Base-by-base conservation (phyloP, 148 eudicot genomes). In the Cornus florida region DNA sequence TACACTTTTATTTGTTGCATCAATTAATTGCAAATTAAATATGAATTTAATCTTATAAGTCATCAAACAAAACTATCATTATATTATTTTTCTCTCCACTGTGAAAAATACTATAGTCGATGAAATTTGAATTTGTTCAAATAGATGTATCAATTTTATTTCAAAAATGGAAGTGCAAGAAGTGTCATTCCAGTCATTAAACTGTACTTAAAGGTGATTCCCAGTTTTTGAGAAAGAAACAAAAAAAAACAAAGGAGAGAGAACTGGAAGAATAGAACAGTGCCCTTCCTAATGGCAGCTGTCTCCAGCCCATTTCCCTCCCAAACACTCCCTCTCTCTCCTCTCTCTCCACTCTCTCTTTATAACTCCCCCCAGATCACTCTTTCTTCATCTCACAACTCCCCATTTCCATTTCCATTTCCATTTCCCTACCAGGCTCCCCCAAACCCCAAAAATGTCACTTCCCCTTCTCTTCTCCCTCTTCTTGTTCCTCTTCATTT, bases 211-310 rank as follows among this genome's bases (percentile, higher is more conserved):
- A 74, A 74, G 62, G 67, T 57, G 14, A 80, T 80, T 80, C 82
- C 77, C 73, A 56, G 50, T 67, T 69, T 39, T 56, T 67, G 74
- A 74, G 69, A 67, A 69, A 28, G 74, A 68, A 68, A 80, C 73
- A 79, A 66, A 35, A 35, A 4, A n/a, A n/a, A n/a, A n/a, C n/a
- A n/a, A n/a, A 35, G 38, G 38, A 35, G 38, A 35, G 38, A 35
- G 38, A 35, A 35, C 38, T 2, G 50, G 11, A 10, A 56, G 46
- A 43, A 32, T 8, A 10, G 24, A 53, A 66, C 5, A 28, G 75
- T n/a, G 64, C 10, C 74, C 35, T 39, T 17, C 10, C 41, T 60
- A 72, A 11, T 79, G 75, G 75, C 75, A 80, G 82, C 82, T 80
- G 82, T 80, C 78, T 53, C 74, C 82, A 80, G 78, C 78, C 28